Evolutionary conservation across 2,329 filamentous ascomycete species (phyloP), one percentile per base, ranked within the genome.

Genomic region (Diaporthe velutina): DNA sequence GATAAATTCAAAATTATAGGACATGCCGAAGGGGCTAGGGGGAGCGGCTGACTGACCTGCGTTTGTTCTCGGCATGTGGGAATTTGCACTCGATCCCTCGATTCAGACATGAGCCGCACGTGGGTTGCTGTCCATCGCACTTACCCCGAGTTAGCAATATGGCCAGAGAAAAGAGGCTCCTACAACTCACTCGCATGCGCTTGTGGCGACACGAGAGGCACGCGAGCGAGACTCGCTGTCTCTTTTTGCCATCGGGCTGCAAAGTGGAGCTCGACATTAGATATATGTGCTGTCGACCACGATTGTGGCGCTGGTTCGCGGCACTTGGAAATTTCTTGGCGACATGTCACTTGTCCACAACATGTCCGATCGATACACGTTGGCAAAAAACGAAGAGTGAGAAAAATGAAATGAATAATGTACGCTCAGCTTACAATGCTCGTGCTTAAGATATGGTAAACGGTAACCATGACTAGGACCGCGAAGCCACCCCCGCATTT

Each of bases 181-280:
- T 17, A 12, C 3, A 66, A 52, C 70, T 52, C 9, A 72, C 70
- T 4, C 57, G 70, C 70, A 72, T 72, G 25, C 70, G 70, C 42
- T 66, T 72, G 3, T 52, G 40, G 7, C 70, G 38, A 35, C 70
- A 72, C n/a, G 70, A 25, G 22, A 48, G n/a, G 30, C 70, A 72
- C n/a, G 70, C 70, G 55, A 66, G 17, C 9, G 70, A 72, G 33
- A 72, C 70, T n/a, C 70, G 70, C 48, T 72, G 70, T 13, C 70
- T 48, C 19, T 38, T 38, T 28, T 13, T 45, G 19, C 38, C 40
- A 13, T 13, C 25, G 12, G 60, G 60, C 60, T 45, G 17, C 22
- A 25, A 19, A 9, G 25, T 13, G 19, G 60, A 64, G 60, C 60
- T 48, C 13, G 60, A 64, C 60, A 64, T 64, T 1, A 19, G 2